phyloP scores from a whole-genome alignment of 495 filamentous ascomycete species.

The Penicillium canescens region DNA sequence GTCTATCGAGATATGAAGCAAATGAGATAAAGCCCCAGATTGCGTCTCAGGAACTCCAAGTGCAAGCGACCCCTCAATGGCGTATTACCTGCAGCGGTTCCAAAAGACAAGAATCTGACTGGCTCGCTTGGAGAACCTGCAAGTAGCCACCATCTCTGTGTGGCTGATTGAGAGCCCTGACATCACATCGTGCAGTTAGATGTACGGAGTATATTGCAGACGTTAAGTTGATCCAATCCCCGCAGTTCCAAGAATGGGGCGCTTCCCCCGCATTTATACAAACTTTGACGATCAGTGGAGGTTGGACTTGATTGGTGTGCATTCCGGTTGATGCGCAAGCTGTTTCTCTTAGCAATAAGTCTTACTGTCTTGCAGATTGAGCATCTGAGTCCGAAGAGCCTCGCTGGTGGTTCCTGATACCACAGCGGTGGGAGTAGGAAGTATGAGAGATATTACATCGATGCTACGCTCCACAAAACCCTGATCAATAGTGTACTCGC shows the following conservation, averaged over 20 bases:
- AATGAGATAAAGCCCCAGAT: too few relatives aligned
- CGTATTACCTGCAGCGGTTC: neutral
- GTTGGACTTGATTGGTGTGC: neutral
- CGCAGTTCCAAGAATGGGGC: neutral
- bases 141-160: too few relatives aligned
- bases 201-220: too few relatives aligned
- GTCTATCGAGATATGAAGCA: too few relatives aligned
- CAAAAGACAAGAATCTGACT: neutral
- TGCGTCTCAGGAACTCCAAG: neutral
- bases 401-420: too few relatives aligned
- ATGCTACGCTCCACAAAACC: too few relatives aligned
- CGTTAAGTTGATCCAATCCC: neutral
- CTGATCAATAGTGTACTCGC: too few relatives aligned
- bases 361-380: neutral
- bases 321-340: too few relatives aligned
- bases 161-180: neutral
- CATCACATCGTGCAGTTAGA: neutral
- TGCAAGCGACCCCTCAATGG: neutral
- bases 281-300: neutral
- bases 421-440: too few relatives aligned
- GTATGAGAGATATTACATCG: too few relatives aligned
- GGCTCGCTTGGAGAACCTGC: neutral
- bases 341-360: neutral
- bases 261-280: neutral
- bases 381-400: too few relatives aligned